Evolutionary conservation across 331 rosid genomes (phyloP).

Genomic region (Pyracantha coccinea): DNA sequence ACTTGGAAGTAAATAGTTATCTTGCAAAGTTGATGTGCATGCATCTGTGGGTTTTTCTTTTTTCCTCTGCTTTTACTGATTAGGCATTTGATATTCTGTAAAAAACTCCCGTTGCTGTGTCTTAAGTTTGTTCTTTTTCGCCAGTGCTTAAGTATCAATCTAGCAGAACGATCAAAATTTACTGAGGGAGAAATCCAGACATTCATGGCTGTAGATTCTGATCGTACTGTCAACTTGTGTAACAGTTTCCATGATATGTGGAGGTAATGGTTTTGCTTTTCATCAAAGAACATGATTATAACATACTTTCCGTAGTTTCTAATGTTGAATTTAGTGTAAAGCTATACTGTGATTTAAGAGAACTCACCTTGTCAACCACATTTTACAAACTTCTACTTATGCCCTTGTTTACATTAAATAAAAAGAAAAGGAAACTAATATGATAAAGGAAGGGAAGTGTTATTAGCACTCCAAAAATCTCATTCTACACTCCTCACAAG

Average conservation of each 20-base stretch:
- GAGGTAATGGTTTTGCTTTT: constrained; percentile 45
- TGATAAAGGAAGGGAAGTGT: too few relatives aligned
- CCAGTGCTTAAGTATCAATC: constrained; percentile 65
- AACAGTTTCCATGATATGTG: constrained; percentile 86
- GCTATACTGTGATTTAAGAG: not conserved
- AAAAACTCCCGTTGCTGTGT: constrained; percentile 1
- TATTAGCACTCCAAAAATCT: too few relatives aligned
- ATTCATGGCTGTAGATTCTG: constrained; percentile 93
- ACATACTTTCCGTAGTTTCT: not conserved
- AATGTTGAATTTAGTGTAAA: not conserved
- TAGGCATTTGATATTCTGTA: not conserved
- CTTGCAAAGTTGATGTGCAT: not conserved
- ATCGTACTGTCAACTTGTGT: constrained; percentile 83
- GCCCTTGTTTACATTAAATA: too few relatives aligned
- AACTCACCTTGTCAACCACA: too few relatives aligned
- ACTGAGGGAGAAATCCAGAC: constrained; percentile 94
- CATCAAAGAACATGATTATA: not conserved
- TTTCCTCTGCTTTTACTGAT: not conserved
- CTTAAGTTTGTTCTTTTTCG: not conserved
- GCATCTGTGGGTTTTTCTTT: not conserved
- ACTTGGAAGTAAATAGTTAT: not conserved
- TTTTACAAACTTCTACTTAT: too few relatives aligned
- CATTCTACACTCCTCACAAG: too few relatives aligned
- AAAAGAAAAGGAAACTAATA: too few relatives aligned
- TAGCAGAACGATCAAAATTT: constrained; percentile 83